A percentile compares a stretch with the other conserved stretches of the same genome.
phyloP scores from a whole-genome alignment of 495 filamentous ascomycete species.

The Lasiosphaeria ovina region DNA sequence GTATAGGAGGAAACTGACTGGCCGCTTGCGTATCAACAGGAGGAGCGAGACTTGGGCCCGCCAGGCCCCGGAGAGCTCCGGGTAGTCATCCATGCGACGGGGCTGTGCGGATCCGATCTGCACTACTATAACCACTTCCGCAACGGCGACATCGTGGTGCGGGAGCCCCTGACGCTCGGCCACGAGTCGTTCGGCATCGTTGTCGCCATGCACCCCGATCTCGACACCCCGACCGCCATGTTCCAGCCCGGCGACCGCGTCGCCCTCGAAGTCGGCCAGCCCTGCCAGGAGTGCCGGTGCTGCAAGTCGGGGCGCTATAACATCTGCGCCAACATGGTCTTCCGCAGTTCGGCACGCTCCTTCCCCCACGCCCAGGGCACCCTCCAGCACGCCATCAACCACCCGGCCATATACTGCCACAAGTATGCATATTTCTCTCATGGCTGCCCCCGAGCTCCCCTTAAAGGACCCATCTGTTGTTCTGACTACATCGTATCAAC shows the following conservation, averaged over 20 bases:
- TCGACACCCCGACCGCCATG: constrained; percentile 20
- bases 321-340: constrained; percentile 76
- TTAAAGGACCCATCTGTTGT: too few species aligned
- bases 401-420: constrained; percentile 67
- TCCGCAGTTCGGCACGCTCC: constrained; percentile 73
- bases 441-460: too few species aligned
- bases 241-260: constrained; percentile 66
- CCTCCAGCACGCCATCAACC: constrained; percentile 74
- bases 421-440: constrained; percentile 41
- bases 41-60: constrained; percentile 41
- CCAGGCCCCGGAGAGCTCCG: constrained; percentile 55
- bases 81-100: constrained; percentile 56
- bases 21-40: constrained; percentile 29
- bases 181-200: constrained; percentile 61
- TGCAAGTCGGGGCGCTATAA: constrained; percentile 75
- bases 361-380: constrained; percentile 82
- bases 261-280: constrained; percentile 79
- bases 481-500: too few species aligned
- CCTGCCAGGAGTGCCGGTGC: constrained; percentile 66
- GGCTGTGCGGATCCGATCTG: constrained; percentile 67
- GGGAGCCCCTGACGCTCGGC: constrained; percentile 61
- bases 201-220: constrained; percentile 49
- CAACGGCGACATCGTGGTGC: constrained; percentile 64
- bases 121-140: constrained; percentile 68
- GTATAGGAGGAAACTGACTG: neutral